These are phyloP conservation scores for Suillus clintonianus DNA, from an alignment of 768 basidiomycete species.

Conservation along the genomic window DNA sequence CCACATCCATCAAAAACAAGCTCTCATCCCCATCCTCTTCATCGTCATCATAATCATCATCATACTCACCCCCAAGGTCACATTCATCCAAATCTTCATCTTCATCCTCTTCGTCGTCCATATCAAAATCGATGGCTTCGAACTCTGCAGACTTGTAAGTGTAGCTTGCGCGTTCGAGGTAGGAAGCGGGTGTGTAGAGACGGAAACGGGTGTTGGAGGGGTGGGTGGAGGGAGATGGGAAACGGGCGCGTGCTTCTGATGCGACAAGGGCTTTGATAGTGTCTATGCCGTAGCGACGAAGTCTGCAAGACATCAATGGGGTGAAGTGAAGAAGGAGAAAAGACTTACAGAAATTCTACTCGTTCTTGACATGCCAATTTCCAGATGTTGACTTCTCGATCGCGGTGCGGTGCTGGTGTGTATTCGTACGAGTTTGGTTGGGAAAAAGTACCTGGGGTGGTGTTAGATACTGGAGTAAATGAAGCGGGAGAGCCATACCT, in stretches of 20 bases:
- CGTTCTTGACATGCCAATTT: conserved; percentile 36
- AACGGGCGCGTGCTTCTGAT: conserved; percentile 23
- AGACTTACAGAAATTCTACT: conserved; percentile 33
- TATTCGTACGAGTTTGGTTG: neutral
- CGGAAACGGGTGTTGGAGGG: conserved; percentile 21
- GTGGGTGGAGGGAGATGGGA: neutral
- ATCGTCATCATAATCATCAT: conserved; percentile 16
- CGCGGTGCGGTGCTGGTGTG: conserved; percentile 29
- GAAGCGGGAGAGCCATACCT: neutral
- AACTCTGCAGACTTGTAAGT: conserved; percentile 28
- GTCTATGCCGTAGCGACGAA: conserved; percentile 33
- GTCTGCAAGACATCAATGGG: conserved; percentile 11
- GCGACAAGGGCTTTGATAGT: conserved; percentile 35
- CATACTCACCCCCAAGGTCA: conserved; percentile 14
- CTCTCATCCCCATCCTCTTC: conserved; percentile 14
- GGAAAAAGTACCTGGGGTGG: neutral
- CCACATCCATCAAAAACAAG: neutral
- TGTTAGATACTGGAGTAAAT: neutral
- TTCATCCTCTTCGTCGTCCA: conserved; percentile 29
- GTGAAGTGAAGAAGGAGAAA: conserved; percentile 8
- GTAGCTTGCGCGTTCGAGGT: conserved; percentile 21
- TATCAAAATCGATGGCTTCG: conserved; percentile 28
- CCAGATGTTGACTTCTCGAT: conserved; percentile 37
- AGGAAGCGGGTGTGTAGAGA: conserved; percentile 28
- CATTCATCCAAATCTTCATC: conserved; percentile 34